These are phyloP conservation scores for Ophiocordyceps camponoti-rufipedis DNA, from an alignment of 2,329 filamentous ascomycete species.

Conservation along the genomic window DNA sequence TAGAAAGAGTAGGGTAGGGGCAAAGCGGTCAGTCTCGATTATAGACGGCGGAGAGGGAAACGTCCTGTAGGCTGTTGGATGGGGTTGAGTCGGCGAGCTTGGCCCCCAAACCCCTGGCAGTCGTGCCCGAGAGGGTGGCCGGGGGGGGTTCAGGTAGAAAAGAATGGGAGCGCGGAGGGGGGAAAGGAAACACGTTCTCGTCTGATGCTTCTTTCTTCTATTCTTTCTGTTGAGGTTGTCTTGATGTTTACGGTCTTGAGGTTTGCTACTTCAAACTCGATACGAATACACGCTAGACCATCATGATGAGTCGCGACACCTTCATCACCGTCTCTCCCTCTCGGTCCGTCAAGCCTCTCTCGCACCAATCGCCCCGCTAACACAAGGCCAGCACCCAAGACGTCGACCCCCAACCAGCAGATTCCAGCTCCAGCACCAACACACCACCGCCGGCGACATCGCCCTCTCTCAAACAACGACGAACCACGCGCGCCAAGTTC, in stretches of 20 bases:
- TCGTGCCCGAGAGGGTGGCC: too few relatives aligned
- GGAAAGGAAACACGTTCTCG: neutral
- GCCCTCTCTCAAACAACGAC: constrained; percentile 3
- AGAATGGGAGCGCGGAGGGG: neutral
- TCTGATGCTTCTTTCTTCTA: neutral
- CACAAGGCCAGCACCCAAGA: too few relatives aligned
- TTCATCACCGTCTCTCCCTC: neutral
- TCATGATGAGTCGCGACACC: neutral
- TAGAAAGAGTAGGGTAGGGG: too few relatives aligned
- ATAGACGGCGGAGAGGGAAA: neutral
- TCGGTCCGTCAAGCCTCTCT: too few relatives aligned
- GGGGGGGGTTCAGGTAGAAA: neutral
- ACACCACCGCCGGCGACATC: constrained; percentile 1
- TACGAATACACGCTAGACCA: too few relatives aligned
- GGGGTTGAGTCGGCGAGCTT: neutral
- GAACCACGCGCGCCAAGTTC: constrained; percentile 10
- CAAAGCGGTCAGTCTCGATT: neutral
- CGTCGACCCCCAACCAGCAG: too few relatives aligned
- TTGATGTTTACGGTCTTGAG: too few relatives aligned
- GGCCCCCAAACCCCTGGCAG: neutral
- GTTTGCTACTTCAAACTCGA: too few relatives aligned
- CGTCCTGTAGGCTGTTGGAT: neutral
- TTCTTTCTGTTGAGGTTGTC: too few relatives aligned
- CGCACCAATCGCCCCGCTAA: too few relatives aligned
- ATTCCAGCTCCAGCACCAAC: too few relatives aligned